phyloP scores from a whole-genome alignment of 305 asterid genomes.

The Coffea humblotiana region DNA sequence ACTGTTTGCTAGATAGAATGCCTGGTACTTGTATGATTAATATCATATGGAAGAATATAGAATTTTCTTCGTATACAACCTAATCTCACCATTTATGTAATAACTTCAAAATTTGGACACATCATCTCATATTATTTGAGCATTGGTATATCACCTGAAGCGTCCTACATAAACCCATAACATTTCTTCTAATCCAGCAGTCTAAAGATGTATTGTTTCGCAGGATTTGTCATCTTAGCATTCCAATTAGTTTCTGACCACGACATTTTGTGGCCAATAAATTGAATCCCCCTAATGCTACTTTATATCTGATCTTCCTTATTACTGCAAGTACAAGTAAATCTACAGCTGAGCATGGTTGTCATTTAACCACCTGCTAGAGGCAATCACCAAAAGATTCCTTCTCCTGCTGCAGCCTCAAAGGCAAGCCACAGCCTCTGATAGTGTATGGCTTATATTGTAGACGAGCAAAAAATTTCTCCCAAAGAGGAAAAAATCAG shows the following conservation, averaged over 20 bases:
- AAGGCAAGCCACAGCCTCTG: not conserved
- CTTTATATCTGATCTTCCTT: not conserved
- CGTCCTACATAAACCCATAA: not conserved
- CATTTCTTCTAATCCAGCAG: not conserved
- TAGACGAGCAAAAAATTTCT: not conserved
- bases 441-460: not conserved
- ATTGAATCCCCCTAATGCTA: not conserved
- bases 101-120: not conserved
- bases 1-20: not conserved
- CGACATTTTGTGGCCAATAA: not conserved
- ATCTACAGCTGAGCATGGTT: not conserved
- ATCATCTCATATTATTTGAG: conserved; percentile 2
- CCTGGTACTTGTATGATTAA: not conserved
- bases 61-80: not conserved
- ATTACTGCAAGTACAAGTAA: not conserved
- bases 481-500: conserved; percentile 5
- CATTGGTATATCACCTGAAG: conserved; percentile 8
- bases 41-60: not conserved
- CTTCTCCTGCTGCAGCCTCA: not conserved
- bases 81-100: not conserved
- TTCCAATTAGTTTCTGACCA: not conserved
- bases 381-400: not conserved
- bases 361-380: not conserved
- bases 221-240: not conserved
- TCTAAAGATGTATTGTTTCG: not conserved